phyloP scores from a whole-genome alignment of 805 yeast species.

The Brettanomyces anomalus region DNA sequence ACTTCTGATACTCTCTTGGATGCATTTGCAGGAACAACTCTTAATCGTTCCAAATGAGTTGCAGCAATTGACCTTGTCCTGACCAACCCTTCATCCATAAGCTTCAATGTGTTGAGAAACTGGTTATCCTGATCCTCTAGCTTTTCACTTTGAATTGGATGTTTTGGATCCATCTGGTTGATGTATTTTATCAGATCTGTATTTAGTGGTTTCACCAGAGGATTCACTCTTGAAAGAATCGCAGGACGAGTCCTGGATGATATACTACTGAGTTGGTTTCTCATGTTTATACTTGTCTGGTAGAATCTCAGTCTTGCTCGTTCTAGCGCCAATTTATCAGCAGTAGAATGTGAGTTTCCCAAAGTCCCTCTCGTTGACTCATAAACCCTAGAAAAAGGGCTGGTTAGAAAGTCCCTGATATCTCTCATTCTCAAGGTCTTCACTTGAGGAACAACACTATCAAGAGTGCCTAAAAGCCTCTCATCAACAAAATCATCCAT shows the following conservation, averaged over 20 bases:
- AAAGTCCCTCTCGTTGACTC: conserved; percentile 16
- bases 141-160: conserved; percentile 27
- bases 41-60: conserved; percentile 18
- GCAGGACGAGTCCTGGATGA: conserved; percentile 45
- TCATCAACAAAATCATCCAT: conserved; percentile 47
- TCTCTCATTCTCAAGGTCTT: conserved; percentile 45
- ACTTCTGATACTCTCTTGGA: conserved; percentile 28
- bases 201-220: conserved; percentile 55
- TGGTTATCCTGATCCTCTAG: conserved; percentile 38
- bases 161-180: conserved; percentile 25
- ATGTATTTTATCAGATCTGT: conserved; percentile 38
- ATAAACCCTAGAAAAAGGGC: conserved; percentile 32
- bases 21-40: conserved; percentile 28
- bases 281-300: conserved; percentile 32
- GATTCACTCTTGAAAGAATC: conserved; percentile 54
- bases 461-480: conserved; percentile 43
- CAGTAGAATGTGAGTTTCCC: conserved; percentile 24
- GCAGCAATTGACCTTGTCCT: conserved; percentile 29
- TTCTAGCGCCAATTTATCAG: conserved; percentile 16
- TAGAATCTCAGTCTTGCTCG: conserved; percentile 43
- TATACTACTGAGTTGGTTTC: not conserved
- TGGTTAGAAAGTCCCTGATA: conserved; percentile 37
- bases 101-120: conserved; percentile 39
- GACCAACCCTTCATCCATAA: conserved; percentile 30
- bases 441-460: conserved; percentile 48